Evolutionary conservation across 345 rosid genomes (phyloP), one percentile per base, ranked within the genome.

Genomic region (Salix purpurea): DNA sequence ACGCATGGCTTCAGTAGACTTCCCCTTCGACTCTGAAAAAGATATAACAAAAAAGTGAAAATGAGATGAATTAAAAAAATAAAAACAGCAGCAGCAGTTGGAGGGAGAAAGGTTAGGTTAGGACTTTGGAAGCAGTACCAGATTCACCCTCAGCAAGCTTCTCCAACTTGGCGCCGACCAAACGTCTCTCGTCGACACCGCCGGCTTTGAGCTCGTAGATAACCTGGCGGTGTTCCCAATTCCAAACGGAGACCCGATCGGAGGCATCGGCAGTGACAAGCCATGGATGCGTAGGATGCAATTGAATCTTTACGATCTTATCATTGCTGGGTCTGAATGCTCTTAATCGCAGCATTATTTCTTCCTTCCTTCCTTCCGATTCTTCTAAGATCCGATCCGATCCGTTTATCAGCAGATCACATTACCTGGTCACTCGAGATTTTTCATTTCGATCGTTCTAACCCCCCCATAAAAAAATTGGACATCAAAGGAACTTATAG

Each of bases 271-370:
- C 97, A 1, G 98, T 91, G 40, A 96, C 99, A 32, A 96, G 90
- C 99, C 99, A 96, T 65, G 99, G 97, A 86, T 96, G 98, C 84
- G 99, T 94, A 7, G 99, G 98, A 80, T 96, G 99, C 70, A 96
- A 78, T 73, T 94, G 98, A 56, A 96, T 91, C 91, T 96, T 96
- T 82, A 90, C 97, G 61, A 92, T 86, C 91, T 94, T 96, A 75
- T 88, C 95, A 73, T 74, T 87, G 64, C 87, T 91, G 71, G 94
- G 94, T 77, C 97, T 88, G 80, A 90, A 94, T 75, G 99, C 98
- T 80, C 84, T 90, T 61, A 94, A 84, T 24, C 97, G 94, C 80
- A 96, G 88, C 99, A 93, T 96, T 79, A 89, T 42, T 75, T 61
- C 61, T 13, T 62, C 30, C 66, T 44, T 62, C 30, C 66, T 44